Evolutionary conservation across 2,329 filamentous ascomycete genomes (phyloP).

Genomic region (Blumeria graminis): DNA sequence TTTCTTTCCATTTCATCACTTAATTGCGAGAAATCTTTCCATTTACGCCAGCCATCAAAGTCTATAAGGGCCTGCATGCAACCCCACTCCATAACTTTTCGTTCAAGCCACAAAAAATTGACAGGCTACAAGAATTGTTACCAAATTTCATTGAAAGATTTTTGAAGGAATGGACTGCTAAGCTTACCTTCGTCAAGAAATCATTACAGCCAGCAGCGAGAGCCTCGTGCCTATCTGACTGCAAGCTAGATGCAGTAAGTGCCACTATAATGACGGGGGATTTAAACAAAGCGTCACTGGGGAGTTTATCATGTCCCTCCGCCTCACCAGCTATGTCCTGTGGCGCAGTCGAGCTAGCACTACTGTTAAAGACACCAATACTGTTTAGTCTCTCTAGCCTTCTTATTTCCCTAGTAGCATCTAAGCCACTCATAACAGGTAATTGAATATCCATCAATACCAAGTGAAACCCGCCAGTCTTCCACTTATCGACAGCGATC

Average conservation of each 20-base stretch:
- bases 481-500: constrained; percentile 86
- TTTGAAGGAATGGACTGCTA: not conserved
- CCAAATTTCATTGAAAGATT: not conserved
- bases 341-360: constrained; percentile 28
- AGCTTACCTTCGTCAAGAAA: constrained; percentile 76
- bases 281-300: constrained; percentile 55
- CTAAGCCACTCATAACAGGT: constrained; percentile 84
- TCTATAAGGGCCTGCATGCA: constrained; percentile 99
- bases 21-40: constrained; percentile 52
- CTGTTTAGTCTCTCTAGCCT: constrained; percentile 72
- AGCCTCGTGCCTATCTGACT: constrained; percentile 87
- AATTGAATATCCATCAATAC: constrained; percentile 98
- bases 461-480: constrained; percentile 73
- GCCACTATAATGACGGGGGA: constrained; percentile 96
- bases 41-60: constrained; percentile 92
- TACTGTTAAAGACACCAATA: constrained; percentile 73
- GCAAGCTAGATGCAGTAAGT: constrained; percentile 76
- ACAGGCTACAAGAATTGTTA: constrained; percentile 39
- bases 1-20: constrained; percentile 10
- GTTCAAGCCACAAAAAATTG: constrained; percentile 89
- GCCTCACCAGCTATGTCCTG: constrained; percentile 21
- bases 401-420: constrained; percentile 86
- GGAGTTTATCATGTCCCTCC: constrained; percentile 42
- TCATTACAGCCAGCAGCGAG: constrained; percentile 92
- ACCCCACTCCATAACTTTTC: constrained; percentile 98